These are phyloP conservation scores for Ceratocystis papillata DNA, from an alignment of 2,329 filamentous ascomycete species.

Conservation along the genomic window DNA sequence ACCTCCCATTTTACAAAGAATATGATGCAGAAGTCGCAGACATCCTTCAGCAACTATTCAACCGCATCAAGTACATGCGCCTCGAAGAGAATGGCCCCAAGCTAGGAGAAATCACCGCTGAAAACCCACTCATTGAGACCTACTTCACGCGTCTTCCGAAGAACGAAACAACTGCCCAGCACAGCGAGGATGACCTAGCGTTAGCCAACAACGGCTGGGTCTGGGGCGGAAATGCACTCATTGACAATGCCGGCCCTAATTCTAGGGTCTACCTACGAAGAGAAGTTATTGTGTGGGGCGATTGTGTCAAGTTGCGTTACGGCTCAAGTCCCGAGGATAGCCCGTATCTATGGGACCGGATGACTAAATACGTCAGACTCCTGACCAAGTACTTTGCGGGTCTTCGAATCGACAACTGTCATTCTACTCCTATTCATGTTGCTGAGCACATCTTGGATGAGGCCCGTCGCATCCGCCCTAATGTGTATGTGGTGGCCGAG, in stretches of 20 bases:
- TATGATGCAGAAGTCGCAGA: constrained; percentile 75
- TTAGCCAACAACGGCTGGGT: constrained; percentile 97
- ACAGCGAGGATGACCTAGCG: constrained; percentile 64
- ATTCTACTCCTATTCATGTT: constrained; percentile 88
- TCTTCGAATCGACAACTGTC: constrained; percentile 95
- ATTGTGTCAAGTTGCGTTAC: constrained; percentile 95
- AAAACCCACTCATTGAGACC: constrained; percentile 76
- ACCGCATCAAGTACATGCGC: constrained; percentile 87
- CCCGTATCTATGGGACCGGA: constrained; percentile 89
- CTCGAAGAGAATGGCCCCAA: constrained; percentile 88
- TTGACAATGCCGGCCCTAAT: constrained; percentile 82
- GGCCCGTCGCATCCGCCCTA: constrained; percentile 75
- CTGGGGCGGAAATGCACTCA: constrained; percentile 89
- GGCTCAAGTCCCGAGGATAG: constrained; percentile 70
- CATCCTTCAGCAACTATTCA: constrained; percentile 83
- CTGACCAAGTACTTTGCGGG: constrained; percentile 93
- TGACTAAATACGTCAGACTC: constrained; percentile 82
- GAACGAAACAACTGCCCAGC: constrained; percentile 66
- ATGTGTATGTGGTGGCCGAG: constrained; percentile 87
- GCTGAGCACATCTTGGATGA: constrained; percentile 92
- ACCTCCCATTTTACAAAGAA: constrained; percentile 80
- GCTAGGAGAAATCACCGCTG: constrained; percentile 62
- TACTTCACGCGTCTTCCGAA: constrained; percentile 86
- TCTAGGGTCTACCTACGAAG: constrained; percentile 90
- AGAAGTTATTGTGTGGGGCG: constrained; percentile 96